Evolutionary conservation across 2,329 filamentous ascomycete genomes (phyloP).

Genomic region (Gyromitra esculenta): DNA sequence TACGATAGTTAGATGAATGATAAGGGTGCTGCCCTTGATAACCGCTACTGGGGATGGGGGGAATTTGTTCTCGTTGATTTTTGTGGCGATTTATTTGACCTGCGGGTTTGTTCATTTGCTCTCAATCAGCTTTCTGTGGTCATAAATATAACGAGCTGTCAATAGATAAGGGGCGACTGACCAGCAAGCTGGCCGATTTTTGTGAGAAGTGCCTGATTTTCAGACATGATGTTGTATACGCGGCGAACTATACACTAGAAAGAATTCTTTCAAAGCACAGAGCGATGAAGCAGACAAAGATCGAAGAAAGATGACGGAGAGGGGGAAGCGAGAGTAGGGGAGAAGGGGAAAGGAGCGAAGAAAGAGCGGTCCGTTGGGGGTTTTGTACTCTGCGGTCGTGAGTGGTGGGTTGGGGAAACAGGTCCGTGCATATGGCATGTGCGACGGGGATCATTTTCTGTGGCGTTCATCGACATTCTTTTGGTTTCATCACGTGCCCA

Average conservation of each 20-base stretch:
- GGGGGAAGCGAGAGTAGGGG: constrained; percentile 34
- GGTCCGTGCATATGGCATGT: constrained; percentile 55
- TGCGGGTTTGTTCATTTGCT: constrained; percentile 59
- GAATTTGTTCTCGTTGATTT: constrained; percentile 65
- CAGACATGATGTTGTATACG: constrained; percentile 60
- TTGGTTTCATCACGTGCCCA: constrained; percentile 40
- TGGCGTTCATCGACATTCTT: constrained; percentile 43
- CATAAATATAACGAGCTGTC: constrained; percentile 33
- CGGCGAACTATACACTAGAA: constrained; percentile 35
- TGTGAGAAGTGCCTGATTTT: constrained; percentile 67
- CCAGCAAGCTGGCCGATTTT: constrained; percentile 69
- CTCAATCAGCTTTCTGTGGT: constrained; percentile 49
- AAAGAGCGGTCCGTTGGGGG: constrained; percentile 48
- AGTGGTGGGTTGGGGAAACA: constrained; percentile 49
- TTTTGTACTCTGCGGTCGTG: constrained; percentile 48
- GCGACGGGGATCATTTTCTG: constrained; percentile 45
- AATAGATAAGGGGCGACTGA: constrained; percentile 59
- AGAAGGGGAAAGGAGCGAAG: constrained; percentile 46
- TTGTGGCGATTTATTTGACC: constrained; percentile 84
- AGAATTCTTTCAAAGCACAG: constrained; percentile 19
- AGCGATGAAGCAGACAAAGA: constrained; percentile 38
- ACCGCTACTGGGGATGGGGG: constrained; percentile 51
- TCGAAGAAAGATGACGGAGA: constrained; percentile 41
- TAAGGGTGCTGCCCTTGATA: constrained; percentile 51
- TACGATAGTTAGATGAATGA: constrained; percentile 53